phyloP scores from a whole-genome alignment of 495 filamentous ascomycete genomes.

The Lindgomyces ingoldianus region DNA sequence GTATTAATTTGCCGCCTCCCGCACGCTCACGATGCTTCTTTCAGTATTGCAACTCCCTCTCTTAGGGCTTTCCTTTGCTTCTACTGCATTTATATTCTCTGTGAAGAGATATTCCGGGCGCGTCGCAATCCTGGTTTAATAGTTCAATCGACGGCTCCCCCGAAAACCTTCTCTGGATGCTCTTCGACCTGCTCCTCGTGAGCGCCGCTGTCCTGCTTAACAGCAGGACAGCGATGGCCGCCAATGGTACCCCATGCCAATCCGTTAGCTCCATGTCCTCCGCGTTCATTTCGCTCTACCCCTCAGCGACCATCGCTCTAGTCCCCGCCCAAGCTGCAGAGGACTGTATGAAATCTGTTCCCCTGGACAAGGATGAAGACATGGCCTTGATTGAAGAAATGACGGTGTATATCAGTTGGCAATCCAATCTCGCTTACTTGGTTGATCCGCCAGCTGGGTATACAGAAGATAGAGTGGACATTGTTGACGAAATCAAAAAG shows the following conservation, averaged over 20 bases:
- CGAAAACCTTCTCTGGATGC: slow-evolving; percentile 14
- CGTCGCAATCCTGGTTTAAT: too few relatives aligned
- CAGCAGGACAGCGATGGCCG: slow-evolving; percentile 22
- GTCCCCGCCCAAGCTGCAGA: slow-evolving; percentile 48
- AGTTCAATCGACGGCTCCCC: too few relatives aligned
- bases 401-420: slow-evolving; percentile 50
- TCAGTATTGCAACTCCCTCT: not conserved
- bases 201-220: slow-evolving; percentile 31
- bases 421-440: slow-evolving; percentile 47
- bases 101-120: too few relatives aligned
- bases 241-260: slow-evolving; percentile 7
- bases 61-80: not conserved
- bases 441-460: slow-evolving; percentile 51
- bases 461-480: slow-evolving; percentile 51
- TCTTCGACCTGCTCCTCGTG: slow-evolving; percentile 18
- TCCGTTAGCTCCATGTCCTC: slow-evolving; percentile 28
- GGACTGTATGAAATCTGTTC: slow-evolving; percentile 52
- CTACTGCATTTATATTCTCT: too few relatives aligned
- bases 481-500: slow-evolving; percentile 47
- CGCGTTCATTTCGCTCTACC: slow-evolving; percentile 6
- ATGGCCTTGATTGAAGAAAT: slow-evolving; percentile 48
- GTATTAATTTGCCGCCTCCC: not conserved
- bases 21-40: not conserved
- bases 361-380: slow-evolving; percentile 47
- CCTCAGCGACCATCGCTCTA: slow-evolving; percentile 34